Evolutionary conservation across 441 rosid genomes (phyloP).

Genomic region (Arabidopsis hybrid): DNA sequence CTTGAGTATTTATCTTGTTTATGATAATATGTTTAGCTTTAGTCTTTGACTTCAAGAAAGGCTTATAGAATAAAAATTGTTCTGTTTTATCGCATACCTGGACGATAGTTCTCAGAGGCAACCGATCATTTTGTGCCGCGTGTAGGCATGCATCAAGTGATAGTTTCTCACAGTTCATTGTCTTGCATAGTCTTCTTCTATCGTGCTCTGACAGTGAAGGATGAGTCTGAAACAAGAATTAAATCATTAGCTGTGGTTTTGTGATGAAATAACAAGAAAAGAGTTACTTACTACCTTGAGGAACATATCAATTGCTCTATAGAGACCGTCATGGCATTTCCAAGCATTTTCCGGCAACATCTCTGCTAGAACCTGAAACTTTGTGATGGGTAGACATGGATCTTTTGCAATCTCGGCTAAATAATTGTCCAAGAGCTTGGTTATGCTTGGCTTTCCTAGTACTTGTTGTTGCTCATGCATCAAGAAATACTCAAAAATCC

Average conservation of each 20-base stretch:
- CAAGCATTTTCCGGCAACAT: conserved; percentile 69
- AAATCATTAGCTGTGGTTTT: conserved; percentile 13
- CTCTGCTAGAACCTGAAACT: conserved; percentile 83
- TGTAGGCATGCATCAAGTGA: conserved; percentile 88
- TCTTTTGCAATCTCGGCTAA: conserved; percentile 79
- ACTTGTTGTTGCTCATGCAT: conserved; percentile 73
- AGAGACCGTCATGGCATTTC: conserved; percentile 82
- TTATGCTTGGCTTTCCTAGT: conserved; percentile 59
- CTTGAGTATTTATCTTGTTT: conserved; percentile 54
- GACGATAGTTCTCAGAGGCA: conserved; percentile 78
- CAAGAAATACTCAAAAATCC: conserved; percentile 74
- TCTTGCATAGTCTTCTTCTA: conserved; percentile 72
- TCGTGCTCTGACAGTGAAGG: conserved; percentile 74
- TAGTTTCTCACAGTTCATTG: conserved; percentile 76
- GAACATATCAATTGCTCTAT: conserved; percentile 88
- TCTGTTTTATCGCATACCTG: conserved; percentile 54
- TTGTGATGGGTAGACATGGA: conserved; percentile 70
- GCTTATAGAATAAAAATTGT: conserved; percentile 1
- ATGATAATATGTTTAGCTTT: background rate
- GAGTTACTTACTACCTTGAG: conserved; percentile 64
- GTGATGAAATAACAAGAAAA: conserved; percentile 16
- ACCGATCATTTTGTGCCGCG: conserved; percentile 91
- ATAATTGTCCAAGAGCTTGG: conserved; percentile 78
- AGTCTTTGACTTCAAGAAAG: background rate
- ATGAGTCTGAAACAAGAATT: conserved; percentile 63